These are phyloP conservation scores for Primulina eburnea DNA, from an alignment of 257 asterid species.

Conservation along the genomic window DNA sequence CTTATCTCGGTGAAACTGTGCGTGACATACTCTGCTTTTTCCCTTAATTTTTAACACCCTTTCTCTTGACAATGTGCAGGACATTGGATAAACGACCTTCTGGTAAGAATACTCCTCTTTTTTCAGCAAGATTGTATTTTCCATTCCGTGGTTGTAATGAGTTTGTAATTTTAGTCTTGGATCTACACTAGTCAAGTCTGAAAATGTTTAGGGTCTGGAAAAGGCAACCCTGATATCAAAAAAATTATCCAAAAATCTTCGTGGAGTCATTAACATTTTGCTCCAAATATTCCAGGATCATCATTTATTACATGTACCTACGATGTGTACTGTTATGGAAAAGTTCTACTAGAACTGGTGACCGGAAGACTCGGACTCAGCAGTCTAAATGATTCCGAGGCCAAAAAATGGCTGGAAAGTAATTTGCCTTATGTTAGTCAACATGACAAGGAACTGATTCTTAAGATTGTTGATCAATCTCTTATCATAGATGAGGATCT, in stretches of 20 bases:
- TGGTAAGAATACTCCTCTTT: constrained; percentile 33
- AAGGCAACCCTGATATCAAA: too few species aligned
- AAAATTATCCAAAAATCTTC: too few species aligned
- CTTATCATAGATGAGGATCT: constrained; percentile 63
- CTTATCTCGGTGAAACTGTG: too few species aligned
- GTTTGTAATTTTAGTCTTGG: neutral
- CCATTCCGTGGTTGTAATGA: neutral
- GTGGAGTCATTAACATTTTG: neutral
- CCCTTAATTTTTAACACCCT: neutral
- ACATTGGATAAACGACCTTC: constrained; percentile 37
- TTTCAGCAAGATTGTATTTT: neutral
- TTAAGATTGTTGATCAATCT: constrained; percentile 52
- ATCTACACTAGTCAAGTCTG: too few species aligned
- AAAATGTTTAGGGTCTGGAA: too few species aligned
- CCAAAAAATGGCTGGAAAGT: constrained; percentile 49
- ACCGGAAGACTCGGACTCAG: constrained; percentile 59
- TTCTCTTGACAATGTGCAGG: constrained; percentile 43
- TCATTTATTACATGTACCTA: constrained; percentile 41
- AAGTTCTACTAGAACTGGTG: constrained; percentile 64
- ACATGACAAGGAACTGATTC: constrained; percentile 44
- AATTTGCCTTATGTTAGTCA: constrained; percentile 41
- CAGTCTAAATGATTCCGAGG: constrained; percentile 33
- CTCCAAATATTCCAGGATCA: constrained; percentile 34
- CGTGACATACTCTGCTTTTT: too few species aligned
- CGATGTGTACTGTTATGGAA: constrained; percentile 72